These are phyloP conservation scores for Talaromyces rugulosus DNA, from an alignment of 2,329 filamentous ascomycete species.

Conservation along the genomic window DNA sequence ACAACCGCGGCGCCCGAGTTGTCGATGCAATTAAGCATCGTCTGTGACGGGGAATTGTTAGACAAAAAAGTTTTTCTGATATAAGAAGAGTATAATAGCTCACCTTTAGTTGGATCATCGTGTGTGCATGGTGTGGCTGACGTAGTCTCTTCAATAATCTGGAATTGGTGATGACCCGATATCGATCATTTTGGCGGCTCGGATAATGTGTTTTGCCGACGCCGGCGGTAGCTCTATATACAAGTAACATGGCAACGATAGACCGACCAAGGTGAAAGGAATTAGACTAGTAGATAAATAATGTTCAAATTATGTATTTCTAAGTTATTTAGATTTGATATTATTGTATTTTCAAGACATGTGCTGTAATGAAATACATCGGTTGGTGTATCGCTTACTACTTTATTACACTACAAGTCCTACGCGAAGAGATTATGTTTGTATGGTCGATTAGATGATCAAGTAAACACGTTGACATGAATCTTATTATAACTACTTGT, in stretches of 20 bases:
- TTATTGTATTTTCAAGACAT: neutral
- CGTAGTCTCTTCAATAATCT: constrained; percentile 14
- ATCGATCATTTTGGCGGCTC: neutral
- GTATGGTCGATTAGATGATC: neutral
- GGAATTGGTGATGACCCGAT: neutral
- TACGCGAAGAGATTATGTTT: neutral
- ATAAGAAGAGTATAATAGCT: neutral
- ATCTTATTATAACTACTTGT: neutral
- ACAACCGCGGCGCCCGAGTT: constrained; percentile 97
- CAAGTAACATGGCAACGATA: too few relatives aligned
- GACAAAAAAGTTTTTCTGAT: neutral
- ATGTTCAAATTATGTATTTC: neutral
- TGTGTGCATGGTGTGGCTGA: constrained; percentile 39
- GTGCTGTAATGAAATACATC: too few relatives aligned
- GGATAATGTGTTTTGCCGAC: neutral
- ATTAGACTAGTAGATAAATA: too few relatives aligned
- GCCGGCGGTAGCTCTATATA: neutral
- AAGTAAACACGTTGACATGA: neutral
- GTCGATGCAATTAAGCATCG: constrained; percentile 99
- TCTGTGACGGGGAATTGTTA: constrained; percentile 55
- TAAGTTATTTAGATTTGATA: neutral
- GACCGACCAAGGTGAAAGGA: too few relatives aligned
- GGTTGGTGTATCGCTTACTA: neutral
- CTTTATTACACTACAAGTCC: neutral
- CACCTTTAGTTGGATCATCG: constrained; percentile 89